Evolutionary conservation across 2,329 filamentous ascomycete species (phyloP).

Genomic region (Blastomyces parvus): DNA sequence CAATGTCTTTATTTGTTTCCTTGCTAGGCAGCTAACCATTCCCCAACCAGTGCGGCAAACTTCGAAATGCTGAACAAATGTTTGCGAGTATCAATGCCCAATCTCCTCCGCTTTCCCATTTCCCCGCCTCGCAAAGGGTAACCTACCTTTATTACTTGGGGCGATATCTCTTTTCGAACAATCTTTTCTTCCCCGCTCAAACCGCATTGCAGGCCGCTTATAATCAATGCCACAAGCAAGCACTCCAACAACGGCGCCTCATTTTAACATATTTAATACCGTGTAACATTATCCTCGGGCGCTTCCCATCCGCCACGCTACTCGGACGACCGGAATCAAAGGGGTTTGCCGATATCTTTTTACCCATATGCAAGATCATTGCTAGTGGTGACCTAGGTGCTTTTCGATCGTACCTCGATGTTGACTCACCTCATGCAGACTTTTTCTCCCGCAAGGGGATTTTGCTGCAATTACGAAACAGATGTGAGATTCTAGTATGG

Average conservation of each 20-base stretch:
- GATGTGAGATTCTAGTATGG: slow-evolving; percentile 75
- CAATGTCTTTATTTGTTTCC: background rate
- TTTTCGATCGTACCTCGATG: slow-evolving; percentile 60
- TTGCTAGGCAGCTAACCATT: slow-evolving; percentile 1
- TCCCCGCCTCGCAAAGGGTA: slow-evolving; percentile 76
- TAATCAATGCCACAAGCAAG: slow-evolving; percentile 55
- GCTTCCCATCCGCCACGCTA: slow-evolving; percentile 61
- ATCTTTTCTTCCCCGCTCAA: slow-evolving; percentile 68
- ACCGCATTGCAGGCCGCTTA: slow-evolving; percentile 71
- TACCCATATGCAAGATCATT: slow-evolving; percentile 64
- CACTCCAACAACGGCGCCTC: slow-evolving; percentile 58
- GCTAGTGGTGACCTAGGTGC: slow-evolving; percentile 61
- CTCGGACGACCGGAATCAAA: slow-evolving; percentile 61
- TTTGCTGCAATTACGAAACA: slow-evolving; percentile 63
- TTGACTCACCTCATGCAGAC: slow-evolving; percentile 44
- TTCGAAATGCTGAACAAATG: slow-evolving; percentile 74
- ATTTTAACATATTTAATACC: slow-evolving; percentile 80
- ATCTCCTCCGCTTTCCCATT: slow-evolving; percentile 69
- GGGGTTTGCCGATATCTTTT: slow-evolving; percentile 56
- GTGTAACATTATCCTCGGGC: slow-evolving; percentile 72
- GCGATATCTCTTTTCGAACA: slow-evolving; percentile 77
- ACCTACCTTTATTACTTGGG: slow-evolving; percentile 94
- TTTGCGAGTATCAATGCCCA: slow-evolving; percentile 80
- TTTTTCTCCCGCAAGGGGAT: slow-evolving; percentile 73
- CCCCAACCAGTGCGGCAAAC: slow-evolving; percentile 58